Conservation (phyloP, 108 stramenopile species). For the Skeletonema costatum region DNA sequence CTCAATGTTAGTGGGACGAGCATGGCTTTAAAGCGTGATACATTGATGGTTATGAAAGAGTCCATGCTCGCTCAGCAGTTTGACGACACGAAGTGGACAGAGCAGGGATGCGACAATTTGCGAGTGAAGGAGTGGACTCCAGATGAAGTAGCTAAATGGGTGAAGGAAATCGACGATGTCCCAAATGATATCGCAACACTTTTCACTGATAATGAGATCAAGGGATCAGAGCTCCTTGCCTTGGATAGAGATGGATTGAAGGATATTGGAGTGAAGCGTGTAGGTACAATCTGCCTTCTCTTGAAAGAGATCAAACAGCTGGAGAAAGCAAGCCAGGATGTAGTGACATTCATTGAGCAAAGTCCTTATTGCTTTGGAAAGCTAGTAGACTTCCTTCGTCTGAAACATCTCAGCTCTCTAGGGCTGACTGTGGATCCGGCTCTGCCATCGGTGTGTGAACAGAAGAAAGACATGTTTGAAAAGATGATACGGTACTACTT, state of each 20-base stretch:
- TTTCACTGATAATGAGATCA: too few relatives aligned
- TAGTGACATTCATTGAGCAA: too few relatives aligned
- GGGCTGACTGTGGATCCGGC: neutral
- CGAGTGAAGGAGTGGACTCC: constrained; percentile 11
- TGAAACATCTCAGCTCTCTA: neutral
- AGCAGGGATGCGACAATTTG: too few relatives aligned
- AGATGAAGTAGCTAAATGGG: constrained; percentile 9
- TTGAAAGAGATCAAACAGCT: constrained; percentile 20
- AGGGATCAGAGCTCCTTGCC: constrained; percentile 4
- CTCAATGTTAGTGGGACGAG: constrained; percentile 5
- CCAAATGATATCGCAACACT: too few relatives aligned
- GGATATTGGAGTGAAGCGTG: constrained; percentile 8
- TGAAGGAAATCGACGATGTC: too few relatives aligned
- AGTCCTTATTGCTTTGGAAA: too few relatives aligned
- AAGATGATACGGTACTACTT: constrained; percentile 10
- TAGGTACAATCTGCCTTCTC: constrained; percentile 4
- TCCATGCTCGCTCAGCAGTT: constrained; percentile 14
- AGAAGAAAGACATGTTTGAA: constrained; percentile 7
- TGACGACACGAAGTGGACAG: constrained; percentile 2
- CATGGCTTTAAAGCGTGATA: neutral
- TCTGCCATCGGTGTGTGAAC: neutral
- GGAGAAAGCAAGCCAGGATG: too few relatives aligned
- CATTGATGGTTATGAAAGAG: neutral
- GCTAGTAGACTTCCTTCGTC: neutral
- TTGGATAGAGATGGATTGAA: constrained; percentile 6